These are phyloP conservation scores for Mucor racemosus DNA, from an alignment of 371 early-diverging fungal genomes.

Conservation along the genomic window DNA sequence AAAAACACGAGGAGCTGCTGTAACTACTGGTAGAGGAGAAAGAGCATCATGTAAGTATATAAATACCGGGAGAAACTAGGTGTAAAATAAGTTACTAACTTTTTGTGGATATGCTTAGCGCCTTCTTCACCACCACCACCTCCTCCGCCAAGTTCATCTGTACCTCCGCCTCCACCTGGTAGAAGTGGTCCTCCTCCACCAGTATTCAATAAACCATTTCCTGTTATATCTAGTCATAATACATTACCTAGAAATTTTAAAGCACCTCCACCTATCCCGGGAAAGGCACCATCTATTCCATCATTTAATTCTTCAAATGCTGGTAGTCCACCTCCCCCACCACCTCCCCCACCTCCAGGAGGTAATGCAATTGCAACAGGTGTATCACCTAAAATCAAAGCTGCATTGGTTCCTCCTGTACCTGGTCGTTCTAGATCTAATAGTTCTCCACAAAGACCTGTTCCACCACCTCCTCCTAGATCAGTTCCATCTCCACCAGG, in stretches of 20 bases:
- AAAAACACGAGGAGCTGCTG: constrained; percentile 52
- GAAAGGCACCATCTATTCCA: constrained; percentile 26
- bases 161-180: constrained; percentile 1
- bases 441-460: constrained; percentile 49
- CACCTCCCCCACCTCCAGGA: constrained; percentile 22
- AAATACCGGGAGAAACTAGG: neutral
- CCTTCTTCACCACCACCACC: constrained; percentile 26
- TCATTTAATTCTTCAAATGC: constrained; percentile 21
- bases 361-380: constrained; percentile 16
- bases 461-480: constrained; percentile 47
- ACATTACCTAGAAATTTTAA: constrained; percentile 47
- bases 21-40: constrained; percentile 41
- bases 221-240: constrained; percentile 14
- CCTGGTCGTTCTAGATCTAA: constrained; percentile 46
- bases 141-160: constrained; percentile 15
- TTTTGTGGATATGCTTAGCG: neutral
- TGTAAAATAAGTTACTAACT: neutral
- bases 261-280: constrained; percentile 49
- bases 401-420: constrained; percentile 32
- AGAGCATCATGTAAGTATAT: constrained; percentile 8
- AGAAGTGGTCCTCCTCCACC: constrained; percentile 5
- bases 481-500: constrained; percentile 42
- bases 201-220: constrained; percentile 18
- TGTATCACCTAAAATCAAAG: constrained; percentile 28
- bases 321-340: constrained; percentile 22